These are phyloP conservation scores for Sarcocystis neurona DNA, from an alignment of 169 alveolate species.

Conservation along the genomic window DNA sequence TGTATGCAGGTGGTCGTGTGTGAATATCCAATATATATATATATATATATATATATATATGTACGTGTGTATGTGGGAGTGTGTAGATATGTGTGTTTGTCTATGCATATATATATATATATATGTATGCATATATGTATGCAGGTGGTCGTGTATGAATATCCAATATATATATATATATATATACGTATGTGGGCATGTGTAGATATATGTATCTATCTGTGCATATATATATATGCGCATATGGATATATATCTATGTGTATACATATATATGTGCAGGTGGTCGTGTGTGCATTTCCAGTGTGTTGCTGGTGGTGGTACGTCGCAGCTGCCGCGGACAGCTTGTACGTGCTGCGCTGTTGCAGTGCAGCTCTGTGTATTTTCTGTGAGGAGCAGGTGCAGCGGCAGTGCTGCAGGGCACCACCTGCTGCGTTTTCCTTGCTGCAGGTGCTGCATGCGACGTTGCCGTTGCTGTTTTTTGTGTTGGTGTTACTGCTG, in stretches of 20 bases:
- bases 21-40: not conserved
- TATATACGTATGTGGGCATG: not conserved
- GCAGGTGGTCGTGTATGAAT: not conserved
- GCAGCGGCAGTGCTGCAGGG: too few species aligned
- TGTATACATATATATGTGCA: not conserved
- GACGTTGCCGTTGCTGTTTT: too few species aligned
- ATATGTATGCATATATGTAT: not conserved
- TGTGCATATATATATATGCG: not conserved
- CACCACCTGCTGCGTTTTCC: too few species aligned
- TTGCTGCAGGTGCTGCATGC: too few species aligned
- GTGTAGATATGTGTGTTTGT: constrained; percentile 5
- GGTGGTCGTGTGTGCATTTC: not conserved
- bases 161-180: not conserved
- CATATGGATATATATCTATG: not conserved
- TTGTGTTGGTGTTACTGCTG: too few species aligned
- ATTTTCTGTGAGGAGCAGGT: not conserved
- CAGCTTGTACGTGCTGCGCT: not conserved
- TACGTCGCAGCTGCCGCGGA: not conserved
- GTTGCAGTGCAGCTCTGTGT: not conserved
- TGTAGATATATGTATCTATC: not conserved
- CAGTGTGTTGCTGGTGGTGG: not conserved
- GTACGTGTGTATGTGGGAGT: not conserved
- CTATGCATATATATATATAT: not conserved
- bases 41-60: not conserved
- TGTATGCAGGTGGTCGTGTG: not conserved